These are phyloP conservation scores for Colletotrichum musicola DNA, from an alignment of 2,329 filamentous ascomycete species.

Conservation along the genomic window DNA sequence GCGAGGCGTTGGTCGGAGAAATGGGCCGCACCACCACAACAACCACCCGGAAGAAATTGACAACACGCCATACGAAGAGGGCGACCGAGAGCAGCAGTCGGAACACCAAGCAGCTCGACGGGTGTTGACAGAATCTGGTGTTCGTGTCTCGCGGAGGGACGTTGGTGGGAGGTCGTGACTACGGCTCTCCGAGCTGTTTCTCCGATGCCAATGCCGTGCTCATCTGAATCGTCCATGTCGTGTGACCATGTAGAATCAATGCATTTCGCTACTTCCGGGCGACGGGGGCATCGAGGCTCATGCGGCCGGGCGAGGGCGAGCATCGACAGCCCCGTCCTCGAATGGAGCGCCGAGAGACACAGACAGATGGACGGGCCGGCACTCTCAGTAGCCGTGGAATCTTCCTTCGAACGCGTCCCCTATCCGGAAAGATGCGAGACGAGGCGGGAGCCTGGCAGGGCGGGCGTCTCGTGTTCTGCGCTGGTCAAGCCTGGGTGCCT, in stretches of 20 bases:
- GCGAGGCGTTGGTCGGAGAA: constrained; percentile 41
- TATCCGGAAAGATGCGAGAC: not conserved
- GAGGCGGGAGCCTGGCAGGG: not conserved
- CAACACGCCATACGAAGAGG: constrained; percentile 14
- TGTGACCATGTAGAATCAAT: constrained; percentile 20
- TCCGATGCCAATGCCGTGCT: constrained; percentile 9
- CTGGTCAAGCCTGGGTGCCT: not conserved
- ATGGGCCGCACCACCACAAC: constrained; percentile 36
- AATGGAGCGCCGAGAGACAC: not conserved
- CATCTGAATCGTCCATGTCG: constrained; percentile 8
- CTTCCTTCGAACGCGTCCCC: not conserved
- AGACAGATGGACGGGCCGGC: no score
- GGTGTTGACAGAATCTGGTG: constrained; percentile 33
- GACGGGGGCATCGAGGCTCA: not conserved
- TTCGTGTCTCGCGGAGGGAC: constrained; percentile 6
- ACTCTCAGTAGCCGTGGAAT: not conserved
- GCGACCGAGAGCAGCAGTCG: not conserved
- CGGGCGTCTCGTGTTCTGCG: not conserved
- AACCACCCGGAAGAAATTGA: constrained; percentile 17
- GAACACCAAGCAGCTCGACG: constrained; percentile 1
- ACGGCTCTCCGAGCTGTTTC: not conserved
- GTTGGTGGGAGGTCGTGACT: not conserved
- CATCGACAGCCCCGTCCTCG: not conserved
- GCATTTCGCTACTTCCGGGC: not conserved
- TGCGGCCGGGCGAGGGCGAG: no score